These are phyloP conservation scores for Nakaseomyces bracarensis DNA, from an alignment of 1,139 yeast species.

Conservation along the genomic window DNA sequence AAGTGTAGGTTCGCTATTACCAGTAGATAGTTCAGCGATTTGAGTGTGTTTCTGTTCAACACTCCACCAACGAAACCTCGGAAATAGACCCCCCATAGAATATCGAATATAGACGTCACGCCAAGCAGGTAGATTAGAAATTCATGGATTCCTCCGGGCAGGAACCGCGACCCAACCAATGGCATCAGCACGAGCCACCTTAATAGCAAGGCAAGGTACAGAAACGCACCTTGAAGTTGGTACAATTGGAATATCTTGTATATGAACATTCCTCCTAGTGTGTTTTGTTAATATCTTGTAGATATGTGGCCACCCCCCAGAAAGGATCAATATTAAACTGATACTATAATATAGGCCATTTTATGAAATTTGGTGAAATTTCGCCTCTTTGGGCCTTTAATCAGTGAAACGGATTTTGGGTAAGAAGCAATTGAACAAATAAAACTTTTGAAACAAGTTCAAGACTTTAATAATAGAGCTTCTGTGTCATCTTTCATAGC, in stretches of 20 bases:
- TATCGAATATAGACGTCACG: slow-evolving; percentile 18
- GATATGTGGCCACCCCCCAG: too few relatives aligned
- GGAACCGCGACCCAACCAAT: slow-evolving; percentile 50
- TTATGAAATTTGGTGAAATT: too few relatives aligned
- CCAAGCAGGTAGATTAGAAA: slow-evolving; percentile 38
- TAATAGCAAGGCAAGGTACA: slow-evolving; percentile 46
- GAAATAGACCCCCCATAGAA: slow-evolving; percentile 24
- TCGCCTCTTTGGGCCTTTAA: neutral
- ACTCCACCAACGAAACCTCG: slow-evolving; percentile 20
- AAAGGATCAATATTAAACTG: too few relatives aligned
- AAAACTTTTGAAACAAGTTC: too few relatives aligned
- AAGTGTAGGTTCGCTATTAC: slow-evolving; percentile 37
- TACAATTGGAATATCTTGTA: slow-evolving; percentile 25
- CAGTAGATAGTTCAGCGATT: slow-evolving; percentile 42
- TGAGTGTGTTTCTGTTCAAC: slow-evolving; percentile 22
- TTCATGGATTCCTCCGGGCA: slow-evolving; percentile 65
- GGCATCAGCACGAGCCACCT: slow-evolving; percentile 49
- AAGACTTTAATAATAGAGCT: too few relatives aligned
- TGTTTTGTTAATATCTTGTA: neutral
- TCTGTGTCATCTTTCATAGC: too few relatives aligned
- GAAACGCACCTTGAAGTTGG: slow-evolving; percentile 34
- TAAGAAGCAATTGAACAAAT: too few relatives aligned
- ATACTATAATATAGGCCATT: too few relatives aligned
- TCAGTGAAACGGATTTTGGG: neutral
- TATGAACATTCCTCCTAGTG: too few relatives aligned